phyloP scores from a whole-genome alignment of 192 early-diverging fungal species.

The Coemansia biformis region DNA sequence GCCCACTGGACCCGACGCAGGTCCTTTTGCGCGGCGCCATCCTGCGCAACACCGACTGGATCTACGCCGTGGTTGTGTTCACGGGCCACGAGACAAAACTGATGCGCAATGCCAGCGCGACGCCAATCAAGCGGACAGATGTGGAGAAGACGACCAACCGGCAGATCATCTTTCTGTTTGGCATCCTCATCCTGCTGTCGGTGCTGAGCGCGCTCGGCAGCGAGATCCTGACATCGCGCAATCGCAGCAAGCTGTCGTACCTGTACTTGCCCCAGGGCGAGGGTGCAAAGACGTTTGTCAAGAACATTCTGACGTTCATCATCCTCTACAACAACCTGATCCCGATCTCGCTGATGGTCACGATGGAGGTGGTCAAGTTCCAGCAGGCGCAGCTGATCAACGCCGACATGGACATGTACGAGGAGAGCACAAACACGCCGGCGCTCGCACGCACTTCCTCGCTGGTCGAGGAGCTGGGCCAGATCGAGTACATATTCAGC shows the following conservation, averaged over 20 bases:
- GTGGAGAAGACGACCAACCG: conserved; percentile 87
- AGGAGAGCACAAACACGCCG: conserved; percentile 87
- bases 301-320: conserved; percentile 92
- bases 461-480: conserved; percentile 94
- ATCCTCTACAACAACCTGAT: conserved; percentile 99
- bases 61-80: conserved; percentile 89
- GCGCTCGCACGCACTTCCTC: conserved; percentile 88
- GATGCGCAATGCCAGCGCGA: conserved; percentile 87
- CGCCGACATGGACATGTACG: conserved; percentile 92
- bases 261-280: conserved; percentile 31
- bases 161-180: conserved; percentile 90
- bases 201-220: conserved; percentile 83
- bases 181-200: conserved; percentile 78
- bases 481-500: conserved; percentile 95
- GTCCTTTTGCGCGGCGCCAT: conserved; percentile 91
- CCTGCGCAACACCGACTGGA: conserved; percentile 90
- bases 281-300: conserved; percentile 63
- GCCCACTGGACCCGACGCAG: conserved; percentile 85
- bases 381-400: conserved; percentile 84
- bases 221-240: conserved; percentile 55
- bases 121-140: conserved; percentile 90
- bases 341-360: conserved; percentile 96
- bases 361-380: conserved; percentile 98
- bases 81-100: conserved; percentile 98
- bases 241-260: conserved; percentile 48